Percentiles rank a stretch among this genome's conserved stretches.
phyloP scores from a whole-genome alignment of 2,329 filamentous ascomycete genomes.

The Fusarium mundagurra region DNA sequence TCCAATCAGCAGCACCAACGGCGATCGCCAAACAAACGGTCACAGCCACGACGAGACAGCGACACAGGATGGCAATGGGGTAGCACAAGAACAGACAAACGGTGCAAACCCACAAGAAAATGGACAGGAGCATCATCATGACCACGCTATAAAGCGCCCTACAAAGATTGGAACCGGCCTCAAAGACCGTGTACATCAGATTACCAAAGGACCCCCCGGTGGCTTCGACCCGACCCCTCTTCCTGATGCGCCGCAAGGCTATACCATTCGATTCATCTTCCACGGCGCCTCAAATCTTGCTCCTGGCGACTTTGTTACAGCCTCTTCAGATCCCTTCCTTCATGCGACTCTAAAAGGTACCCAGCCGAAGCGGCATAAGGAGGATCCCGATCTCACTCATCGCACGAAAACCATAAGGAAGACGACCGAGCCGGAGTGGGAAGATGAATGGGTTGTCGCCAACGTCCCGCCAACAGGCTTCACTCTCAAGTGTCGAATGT shows the following conservation, averaged over 20 bases:
- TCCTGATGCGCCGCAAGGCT: slow-evolving; percentile 78
- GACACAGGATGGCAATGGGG: slow-evolving; percentile 7
- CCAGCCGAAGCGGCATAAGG: slow-evolving; percentile 81
- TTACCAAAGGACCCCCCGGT: slow-evolving; percentile 66
- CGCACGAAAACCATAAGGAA: slow-evolving; percentile 80
- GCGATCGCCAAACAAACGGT: slow-evolving; percentile 16
- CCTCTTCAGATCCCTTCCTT: slow-evolving; percentile 86
- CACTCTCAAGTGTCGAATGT: slow-evolving; percentile 83
- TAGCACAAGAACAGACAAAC: slow-evolving; percentile 7
- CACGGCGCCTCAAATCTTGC: slow-evolving; percentile 84
- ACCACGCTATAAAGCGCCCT: slow-evolving; percentile 14
- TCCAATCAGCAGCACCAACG: slow-evolving; percentile 20
- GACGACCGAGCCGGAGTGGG: slow-evolving; percentile 80
- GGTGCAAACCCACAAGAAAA: neutral
- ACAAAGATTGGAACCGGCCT: slow-evolving; percentile 29
- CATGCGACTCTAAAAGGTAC: slow-evolving; percentile 77
- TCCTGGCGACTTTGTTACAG: slow-evolving; percentile 78
- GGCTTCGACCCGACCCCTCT: slow-evolving; percentile 85
- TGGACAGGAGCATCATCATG: slow-evolving; percentile 9
- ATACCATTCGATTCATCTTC: slow-evolving; percentile 86
- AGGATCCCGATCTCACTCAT: slow-evolving; percentile 79
- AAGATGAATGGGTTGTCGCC: slow-evolving; percentile 86
- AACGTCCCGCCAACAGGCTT: slow-evolving; percentile 87
- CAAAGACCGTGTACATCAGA: slow-evolving; percentile 40
- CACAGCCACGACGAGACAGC: slow-evolving; percentile 4